Evolutionary conservation across 108 stramenopile genomes (phyloP), one percentile per base, ranked within the genome.

Genomic region (Craspedostauros australis): DNA sequence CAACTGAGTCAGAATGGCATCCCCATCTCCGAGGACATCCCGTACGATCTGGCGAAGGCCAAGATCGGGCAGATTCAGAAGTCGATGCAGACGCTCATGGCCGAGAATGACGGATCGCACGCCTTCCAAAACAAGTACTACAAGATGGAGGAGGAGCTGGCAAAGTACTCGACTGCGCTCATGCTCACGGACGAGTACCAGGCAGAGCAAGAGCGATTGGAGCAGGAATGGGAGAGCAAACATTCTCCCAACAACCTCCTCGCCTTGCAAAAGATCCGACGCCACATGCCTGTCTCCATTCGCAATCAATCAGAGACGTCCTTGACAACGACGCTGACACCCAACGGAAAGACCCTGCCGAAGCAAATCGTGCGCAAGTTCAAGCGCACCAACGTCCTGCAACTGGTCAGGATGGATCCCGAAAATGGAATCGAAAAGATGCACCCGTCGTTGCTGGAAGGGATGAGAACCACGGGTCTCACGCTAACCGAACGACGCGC

Each of bases 401-500:
- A 75, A 32, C 47, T 75, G 2, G 6, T 75, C 11, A 62, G 73
- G 21, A 50, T 60, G 2, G 28, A 69, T 39, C 73, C 73, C 5
- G 40, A 66, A 12, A 53, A 60, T 30, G n/a, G n/a, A n/a, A 51
- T 75, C 37, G 62, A 54, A 29, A 62, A 57, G 9, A 61, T 75
- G 53, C 73, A 75, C 44, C 66, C 61, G 22, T 49, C 73, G 7
- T 37, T 45, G 14, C 33, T 75, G 22, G 68, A 70, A 52, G 48
- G 62, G 26, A 38, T 75, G 53, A 51, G 62, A 33, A 55, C 51
- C n/a, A 62, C 64, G 5, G 68, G 73, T 31, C 34, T 75, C 12
- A 75, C 73, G 33, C 32, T 75, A 39, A 70, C 73, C 8, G 73
- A 75, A 29, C 42, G 64, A 29, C 50, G 73, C 7, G 73, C 73